phyloP scores from a whole-genome alignment of 768 basidiomycete species.

The Trametes punicea region DNA sequence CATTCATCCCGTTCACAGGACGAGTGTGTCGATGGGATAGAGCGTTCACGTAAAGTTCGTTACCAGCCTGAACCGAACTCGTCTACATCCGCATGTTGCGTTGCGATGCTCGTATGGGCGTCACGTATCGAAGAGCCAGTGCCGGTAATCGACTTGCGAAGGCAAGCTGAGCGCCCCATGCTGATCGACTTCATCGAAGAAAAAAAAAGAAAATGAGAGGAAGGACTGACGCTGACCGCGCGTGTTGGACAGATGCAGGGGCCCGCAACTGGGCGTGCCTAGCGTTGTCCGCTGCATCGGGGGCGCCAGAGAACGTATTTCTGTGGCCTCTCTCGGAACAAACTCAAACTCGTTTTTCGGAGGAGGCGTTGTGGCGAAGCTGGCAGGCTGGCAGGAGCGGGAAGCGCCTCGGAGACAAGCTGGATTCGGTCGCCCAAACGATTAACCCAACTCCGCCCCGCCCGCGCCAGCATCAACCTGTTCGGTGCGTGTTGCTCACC shows the following conservation, averaged over 20 bases:
- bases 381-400: neutral
- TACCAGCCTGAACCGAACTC: too few relatives aligned
- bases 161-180: neutral
- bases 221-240: neutral
- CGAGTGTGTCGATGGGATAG: neutral
- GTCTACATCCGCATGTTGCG: too few relatives aligned
- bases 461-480: neutral
- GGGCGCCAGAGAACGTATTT: neutral
- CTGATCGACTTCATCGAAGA: neutral
- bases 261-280: neutral
- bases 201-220: neutral
- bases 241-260: neutral
- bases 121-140: too few relatives aligned
- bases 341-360: slow-evolving; percentile 7
- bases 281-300: neutral
- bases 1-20: neutral
- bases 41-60: too few relatives aligned
- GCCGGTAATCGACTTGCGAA: neutral
- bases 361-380: neutral
- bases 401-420: neutral
- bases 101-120: neutral
- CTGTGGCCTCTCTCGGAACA: neutral
- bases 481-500: neutral
- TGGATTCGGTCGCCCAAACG: neutral
- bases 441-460: neutral